These are phyloP conservation scores for Trichomonascaceae sp. DNA, from an alignment of 1,139 yeast species.

Conservation along the genomic window DNA sequence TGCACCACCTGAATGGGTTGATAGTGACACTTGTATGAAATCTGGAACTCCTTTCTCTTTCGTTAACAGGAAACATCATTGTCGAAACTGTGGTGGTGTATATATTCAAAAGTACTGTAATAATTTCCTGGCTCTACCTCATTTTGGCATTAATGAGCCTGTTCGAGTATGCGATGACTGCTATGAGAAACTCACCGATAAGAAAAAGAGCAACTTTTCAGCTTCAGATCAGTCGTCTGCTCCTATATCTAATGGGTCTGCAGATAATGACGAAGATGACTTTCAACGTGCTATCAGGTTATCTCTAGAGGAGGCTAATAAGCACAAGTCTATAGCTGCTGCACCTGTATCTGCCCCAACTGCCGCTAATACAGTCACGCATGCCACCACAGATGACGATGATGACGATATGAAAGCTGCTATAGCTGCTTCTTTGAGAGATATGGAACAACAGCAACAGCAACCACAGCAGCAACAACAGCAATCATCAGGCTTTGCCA, in stretches of 20 bases:
- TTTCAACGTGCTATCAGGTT: constrained; percentile 70
- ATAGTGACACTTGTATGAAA: constrained; percentile 91
- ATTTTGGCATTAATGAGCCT: constrained; percentile 78
- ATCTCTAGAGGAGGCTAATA: constrained; percentile 55
- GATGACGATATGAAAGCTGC: constrained; percentile 93
- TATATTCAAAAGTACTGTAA: constrained; percentile 80
- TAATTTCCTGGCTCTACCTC: constrained; percentile 63
- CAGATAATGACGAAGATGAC: constrained; percentile 58
- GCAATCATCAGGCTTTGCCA: constrained; percentile 4
- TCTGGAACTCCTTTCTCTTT: constrained; percentile 77
- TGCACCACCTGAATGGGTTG: constrained; percentile 98
- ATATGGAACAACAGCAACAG: constrained; percentile 40
- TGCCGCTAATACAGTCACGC: constrained; percentile 12
- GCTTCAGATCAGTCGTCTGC: not conserved
- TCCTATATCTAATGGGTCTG: not conserved
- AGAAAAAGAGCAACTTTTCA: not conserved
- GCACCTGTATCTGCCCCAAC: constrained; percentile 16
- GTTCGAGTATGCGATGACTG: constrained; percentile 95
- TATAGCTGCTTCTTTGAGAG: constrained; percentile 84
- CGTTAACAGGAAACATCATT: constrained; percentile 89
- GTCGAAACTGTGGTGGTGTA: constrained; percentile 96
- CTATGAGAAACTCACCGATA: constrained; percentile 43
- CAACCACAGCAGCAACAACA: not conserved
- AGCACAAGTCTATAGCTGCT: constrained; percentile 4
- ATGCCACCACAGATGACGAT: constrained; percentile 48